Evolutionary conservation across 192 early-diverging fungal genomes (phyloP).

Genomic region (Podila epicladia): DNA sequence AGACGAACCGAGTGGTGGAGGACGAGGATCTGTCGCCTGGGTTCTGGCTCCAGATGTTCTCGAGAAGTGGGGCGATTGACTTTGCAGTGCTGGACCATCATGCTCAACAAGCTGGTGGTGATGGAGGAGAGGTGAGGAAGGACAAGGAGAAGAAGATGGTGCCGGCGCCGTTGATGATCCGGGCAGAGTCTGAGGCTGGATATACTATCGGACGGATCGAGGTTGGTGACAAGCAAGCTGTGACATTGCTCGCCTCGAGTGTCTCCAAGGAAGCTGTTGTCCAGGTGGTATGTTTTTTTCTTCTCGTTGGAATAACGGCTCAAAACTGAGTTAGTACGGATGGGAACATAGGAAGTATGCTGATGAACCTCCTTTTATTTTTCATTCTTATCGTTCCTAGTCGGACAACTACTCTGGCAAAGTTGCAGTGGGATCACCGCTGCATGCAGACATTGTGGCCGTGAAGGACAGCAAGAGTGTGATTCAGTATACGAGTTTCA

Average conservation of each 20-base stretch:
- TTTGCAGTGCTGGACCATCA: neutral
- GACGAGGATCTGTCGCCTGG: neutral
- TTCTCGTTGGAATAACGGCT: neutral
- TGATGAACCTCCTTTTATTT: no score
- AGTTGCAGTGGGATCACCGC: neutral
- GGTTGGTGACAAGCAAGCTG: neutral
- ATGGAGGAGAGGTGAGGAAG: neutral
- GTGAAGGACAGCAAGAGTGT: neutral
- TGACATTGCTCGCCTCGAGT: neutral
- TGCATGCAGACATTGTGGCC: neutral
- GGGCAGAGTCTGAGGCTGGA: neutral
- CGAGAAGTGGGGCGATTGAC: neutral
- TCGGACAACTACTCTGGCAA: constrained; percentile 2
- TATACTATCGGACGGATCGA: neutral
- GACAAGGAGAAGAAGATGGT: neutral
- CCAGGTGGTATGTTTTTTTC: neutral
- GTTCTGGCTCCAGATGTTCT: neutral
- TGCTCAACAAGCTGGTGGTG: neutral
- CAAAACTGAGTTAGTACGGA: neutral
- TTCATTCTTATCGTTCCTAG: neutral
- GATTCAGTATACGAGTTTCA: neutral
- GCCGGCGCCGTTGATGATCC: neutral
- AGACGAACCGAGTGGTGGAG: neutral
- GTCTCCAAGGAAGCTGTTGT: neutral
- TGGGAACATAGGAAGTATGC: no score